phyloP scores from a whole-genome alignment of 306 rosid genomes.

The Mimosa pudica region DNA sequence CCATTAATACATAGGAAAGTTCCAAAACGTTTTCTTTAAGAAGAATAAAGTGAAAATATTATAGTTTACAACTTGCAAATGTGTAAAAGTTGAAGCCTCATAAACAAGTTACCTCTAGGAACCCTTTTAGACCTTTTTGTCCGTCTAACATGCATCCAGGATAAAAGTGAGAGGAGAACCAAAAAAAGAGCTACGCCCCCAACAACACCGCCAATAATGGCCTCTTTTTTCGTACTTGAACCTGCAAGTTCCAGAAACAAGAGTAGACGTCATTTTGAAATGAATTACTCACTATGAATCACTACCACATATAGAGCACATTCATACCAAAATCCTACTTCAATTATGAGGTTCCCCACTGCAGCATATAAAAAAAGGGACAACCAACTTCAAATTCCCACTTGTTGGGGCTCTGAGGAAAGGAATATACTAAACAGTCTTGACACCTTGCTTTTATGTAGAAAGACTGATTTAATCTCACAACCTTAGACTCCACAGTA shows the following conservation, averaged over 20 bases:
- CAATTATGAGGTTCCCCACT: too few relatives aligned
- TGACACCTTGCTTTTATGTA: too few relatives aligned
- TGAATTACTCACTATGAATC: not conserved
- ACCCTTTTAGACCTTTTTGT: not conserved
- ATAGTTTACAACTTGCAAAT: not conserved
- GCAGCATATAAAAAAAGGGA: too few relatives aligned
- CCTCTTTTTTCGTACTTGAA: not conserved
- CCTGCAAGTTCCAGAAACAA: not conserved
- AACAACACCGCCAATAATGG: slow-evolving; percentile 3
- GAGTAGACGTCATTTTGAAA: not conserved
- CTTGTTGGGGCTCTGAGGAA: too few relatives aligned
- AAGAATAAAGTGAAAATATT: not conserved
- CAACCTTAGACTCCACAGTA: too few relatives aligned
- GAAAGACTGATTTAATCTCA: too few relatives aligned
- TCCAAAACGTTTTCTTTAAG: not conserved
- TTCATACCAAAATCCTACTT: not conserved
- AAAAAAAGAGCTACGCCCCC: not conserved
- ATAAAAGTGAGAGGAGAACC: not conserved
- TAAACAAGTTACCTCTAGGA: not conserved
- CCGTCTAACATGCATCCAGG: not conserved
- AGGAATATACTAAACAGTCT: too few relatives aligned
- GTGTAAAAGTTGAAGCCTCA: not conserved
- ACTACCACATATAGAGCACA: not conserved
- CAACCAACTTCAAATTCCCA: too few relatives aligned
- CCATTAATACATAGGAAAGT: not conserved